phyloP scores from a whole-genome alignment of 306 rosid species.

The Gleditsia sinensis region DNA sequence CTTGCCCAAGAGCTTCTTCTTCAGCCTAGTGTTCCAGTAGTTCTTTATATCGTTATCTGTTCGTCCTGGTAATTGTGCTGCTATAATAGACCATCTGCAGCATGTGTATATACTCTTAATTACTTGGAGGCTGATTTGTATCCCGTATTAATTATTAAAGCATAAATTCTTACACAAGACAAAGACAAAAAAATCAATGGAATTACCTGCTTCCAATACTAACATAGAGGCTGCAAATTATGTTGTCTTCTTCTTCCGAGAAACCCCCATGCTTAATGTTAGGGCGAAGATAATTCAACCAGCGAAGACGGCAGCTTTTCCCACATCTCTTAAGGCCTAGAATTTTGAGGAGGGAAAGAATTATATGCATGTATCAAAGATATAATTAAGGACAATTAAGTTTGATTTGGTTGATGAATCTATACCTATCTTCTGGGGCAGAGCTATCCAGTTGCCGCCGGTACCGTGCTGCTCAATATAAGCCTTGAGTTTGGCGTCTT shows the following conservation, averaged over 20 bases:
- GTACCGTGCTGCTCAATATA: conserved; percentile 84
- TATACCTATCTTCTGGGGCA: conserved; percentile 93
- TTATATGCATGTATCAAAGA: no score
- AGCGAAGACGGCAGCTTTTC: conserved; percentile 93
- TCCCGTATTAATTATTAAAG: not conserved
- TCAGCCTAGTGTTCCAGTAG: conserved; percentile 94
- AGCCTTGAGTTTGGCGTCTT: conserved; percentile 90
- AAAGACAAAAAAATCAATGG: not conserved
- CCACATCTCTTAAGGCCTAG: conserved; percentile 95
- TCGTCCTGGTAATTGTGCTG: conserved; percentile 92
- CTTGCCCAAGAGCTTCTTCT: conserved; percentile 87
- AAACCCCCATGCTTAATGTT: conserved; percentile 93
- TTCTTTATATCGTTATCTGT: conserved; percentile 96
- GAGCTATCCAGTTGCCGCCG: conserved; percentile 96
- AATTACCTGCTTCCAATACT: conserved; percentile 95
- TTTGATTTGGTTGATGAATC: no score
- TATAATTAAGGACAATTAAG: no score
- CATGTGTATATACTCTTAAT: not conserved
- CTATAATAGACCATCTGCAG: conserved; percentile 97
- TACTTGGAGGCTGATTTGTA: not conserved
- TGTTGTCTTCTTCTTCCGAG: conserved; percentile 94
- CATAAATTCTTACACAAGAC: not conserved
- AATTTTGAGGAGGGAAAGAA: no score
- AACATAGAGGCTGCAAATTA: conserved; percentile 84
- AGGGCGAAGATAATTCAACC: conserved; percentile 96